phyloP scores from a whole-genome alignment of 352 stramenopile genomes.

The Phytopythium ostracodes region DNA sequence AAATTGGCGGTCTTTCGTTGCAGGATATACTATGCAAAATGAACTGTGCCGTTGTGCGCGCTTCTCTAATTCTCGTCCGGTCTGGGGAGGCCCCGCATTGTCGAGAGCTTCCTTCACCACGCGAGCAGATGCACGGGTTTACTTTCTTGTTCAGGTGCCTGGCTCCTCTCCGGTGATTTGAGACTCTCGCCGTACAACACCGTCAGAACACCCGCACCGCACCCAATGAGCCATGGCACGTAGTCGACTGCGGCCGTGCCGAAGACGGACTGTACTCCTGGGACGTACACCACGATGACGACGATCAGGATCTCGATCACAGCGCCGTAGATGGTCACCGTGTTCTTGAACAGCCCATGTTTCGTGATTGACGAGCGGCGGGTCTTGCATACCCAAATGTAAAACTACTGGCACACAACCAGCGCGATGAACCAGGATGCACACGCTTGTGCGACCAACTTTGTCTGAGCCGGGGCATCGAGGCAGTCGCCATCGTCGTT shows the following conservation, averaged over 20 bases:
- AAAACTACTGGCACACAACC: conserved; percentile 77
- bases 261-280: conserved; percentile 40
- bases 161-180: conserved; percentile 28
- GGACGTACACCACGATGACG: conserved; percentile 43
- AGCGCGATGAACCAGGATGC: conserved; percentile 68
- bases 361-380: conserved; percentile 61
- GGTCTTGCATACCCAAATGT: conserved; percentile 86
- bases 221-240: conserved; percentile 41
- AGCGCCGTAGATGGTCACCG: conserved; percentile 67
- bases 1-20: no score
- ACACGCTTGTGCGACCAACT: conserved; percentile 58
- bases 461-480: conserved; percentile 32
- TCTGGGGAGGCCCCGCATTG: no score
- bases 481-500: conserved; percentile 22
- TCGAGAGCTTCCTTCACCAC: conserved; percentile 10
- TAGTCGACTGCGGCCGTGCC: conserved; percentile 29
- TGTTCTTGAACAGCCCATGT: conserved; percentile 70
- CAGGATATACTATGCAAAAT: no score
- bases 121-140: conserved; percentile 14
- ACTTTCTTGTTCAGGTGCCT: conserved; percentile 19
- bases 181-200: conserved; percentile 38
- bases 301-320: conserved; percentile 36
- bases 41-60: no score
- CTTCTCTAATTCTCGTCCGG: no score
- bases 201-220: conserved; percentile 25